Conservation (phyloP, 495 filamentous ascomycete species). For the Xanthoparmelia taractica region DNA sequence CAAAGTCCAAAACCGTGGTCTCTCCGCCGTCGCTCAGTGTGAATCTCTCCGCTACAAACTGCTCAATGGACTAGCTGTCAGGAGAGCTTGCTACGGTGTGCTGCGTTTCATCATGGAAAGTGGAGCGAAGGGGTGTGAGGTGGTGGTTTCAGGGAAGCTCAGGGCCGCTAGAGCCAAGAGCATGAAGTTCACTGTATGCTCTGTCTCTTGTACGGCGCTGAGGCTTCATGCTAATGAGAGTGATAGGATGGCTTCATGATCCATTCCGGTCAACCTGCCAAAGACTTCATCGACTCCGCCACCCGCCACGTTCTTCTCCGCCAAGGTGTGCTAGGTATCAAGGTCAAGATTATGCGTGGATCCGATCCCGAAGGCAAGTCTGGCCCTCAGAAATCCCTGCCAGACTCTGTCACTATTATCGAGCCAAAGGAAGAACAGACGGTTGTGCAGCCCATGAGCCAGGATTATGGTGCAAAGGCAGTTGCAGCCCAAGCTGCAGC, state of each 20-base stretch:
- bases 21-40: constrained; percentile 98
- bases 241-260: constrained; percentile 99
- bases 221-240: constrained; percentile 6
- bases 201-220: neutral
- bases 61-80: constrained; percentile 95
- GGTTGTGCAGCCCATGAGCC: constrained; percentile 85
- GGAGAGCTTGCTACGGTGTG: constrained; percentile 98
- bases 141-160: constrained; percentile 97
- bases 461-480: constrained; percentile 98
- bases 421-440: constrained; percentile 98
- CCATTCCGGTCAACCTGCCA: constrained; percentile 98
- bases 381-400: constrained; percentile 91
- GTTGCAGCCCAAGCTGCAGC: constrained; percentile 75
- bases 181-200: constrained; percentile 96
- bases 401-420: constrained; percentile 97
- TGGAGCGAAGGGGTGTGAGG: constrained; percentile 98
- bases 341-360: constrained; percentile 99
- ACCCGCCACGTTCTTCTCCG: constrained; percentile 98
- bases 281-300: constrained; percentile 98
- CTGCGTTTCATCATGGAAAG: constrained; percentile 99
- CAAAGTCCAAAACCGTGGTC: constrained; percentile 99
- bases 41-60: constrained; percentile 99
- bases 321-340: constrained; percentile 99
- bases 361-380: constrained; percentile 98
- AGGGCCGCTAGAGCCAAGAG: constrained; percentile 97